Evolutionary conservation across 2,329 filamentous ascomycete species (phyloP).

Genomic region (Emmonsiellopsis sp.): DNA sequence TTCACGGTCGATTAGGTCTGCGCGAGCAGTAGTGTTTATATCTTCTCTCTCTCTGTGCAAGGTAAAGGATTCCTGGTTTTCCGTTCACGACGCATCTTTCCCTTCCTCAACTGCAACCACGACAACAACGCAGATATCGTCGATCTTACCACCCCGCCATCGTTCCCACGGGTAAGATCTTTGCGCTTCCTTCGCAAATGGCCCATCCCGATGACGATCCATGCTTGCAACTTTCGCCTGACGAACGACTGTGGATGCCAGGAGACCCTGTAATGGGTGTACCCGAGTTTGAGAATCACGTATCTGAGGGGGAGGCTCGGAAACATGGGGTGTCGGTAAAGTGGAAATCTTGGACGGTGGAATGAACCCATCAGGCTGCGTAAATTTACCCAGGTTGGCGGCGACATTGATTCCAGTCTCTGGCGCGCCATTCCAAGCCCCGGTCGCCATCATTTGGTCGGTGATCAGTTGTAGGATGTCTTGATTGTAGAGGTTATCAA

Average conservation of each 20-base stretch:
- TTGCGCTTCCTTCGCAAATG: constrained; percentile 91
- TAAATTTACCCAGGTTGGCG: constrained; percentile 49
- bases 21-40: neutral
- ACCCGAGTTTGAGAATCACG: constrained; percentile 15
- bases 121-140: constrained; percentile 87
- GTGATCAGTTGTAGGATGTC: constrained; percentile 77
- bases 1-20: neutral
- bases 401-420: constrained; percentile 55
- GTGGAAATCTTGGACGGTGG: constrained; percentile 17
- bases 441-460: constrained; percentile 60
- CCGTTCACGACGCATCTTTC: neutral
- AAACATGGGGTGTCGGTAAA: constrained; percentile 5
- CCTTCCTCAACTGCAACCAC: constrained; percentile 61
- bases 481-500: constrained; percentile 90
- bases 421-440: constrained; percentile 62
- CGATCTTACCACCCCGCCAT: constrained; percentile 87
- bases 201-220: constrained; percentile 74
- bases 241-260: constrained; percentile 70
- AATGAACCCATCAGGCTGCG: constrained; percentile 36
- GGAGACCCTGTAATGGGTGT: constrained; percentile 61
- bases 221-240: constrained; percentile 79
- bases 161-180: constrained; percentile 76
- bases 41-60: neutral
- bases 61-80: neutral
- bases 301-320: constrained; percentile 10